Evolutionary conservation across 2,329 filamentous ascomycete genomes (phyloP), one percentile per base, ranked within the genome.

Genomic region (Talaromyces piceae): DNA sequence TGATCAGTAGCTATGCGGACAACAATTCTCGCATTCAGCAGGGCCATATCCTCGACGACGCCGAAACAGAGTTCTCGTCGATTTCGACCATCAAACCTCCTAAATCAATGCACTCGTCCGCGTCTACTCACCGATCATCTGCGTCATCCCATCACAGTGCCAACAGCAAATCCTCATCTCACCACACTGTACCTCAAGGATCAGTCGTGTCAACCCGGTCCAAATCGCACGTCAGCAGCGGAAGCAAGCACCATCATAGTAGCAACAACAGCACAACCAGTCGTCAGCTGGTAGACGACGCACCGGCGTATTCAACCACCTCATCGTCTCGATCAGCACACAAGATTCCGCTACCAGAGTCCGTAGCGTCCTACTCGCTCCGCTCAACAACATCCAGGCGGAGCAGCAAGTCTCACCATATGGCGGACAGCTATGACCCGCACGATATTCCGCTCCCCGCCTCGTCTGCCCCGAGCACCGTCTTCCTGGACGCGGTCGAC

Each of bases 1-100:
- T 72, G 51, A 70, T 72, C 59, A 72, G 68, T 63, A 70, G 66
- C 54, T 72, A 68, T 57, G 62, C 61, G 26, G 68, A 70, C 23
- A 62, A 61, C 26, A 61, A 39, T 9, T 26, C 27, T 18, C 51
- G 44, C 13, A 25, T 13, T 7, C 52, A 50, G 9, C 52, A 51
- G 4, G 52, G 49, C 13, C 51, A 41, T 30, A 47, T 50, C 11
- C 50, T 50, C 20, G 47, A 57, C 47, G 53, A 62, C 49, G 47
- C 62, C 28, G 58, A 58, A 26, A 63, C 58, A 12, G 70, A 66
- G 51, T 59, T 65, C 23, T 65, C 66, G 45, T 67, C 66, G 4
- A 56, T 65, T 2, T 70, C 68, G 11, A 71, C 68, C 1, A 61
- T 67, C 58, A 68, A 66, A 47, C 60, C 65, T 8, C 58, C 67